Base-by-base conservation (phyloP, 768 basidiomycete species). In the Lenzites betulinus region DNA sequence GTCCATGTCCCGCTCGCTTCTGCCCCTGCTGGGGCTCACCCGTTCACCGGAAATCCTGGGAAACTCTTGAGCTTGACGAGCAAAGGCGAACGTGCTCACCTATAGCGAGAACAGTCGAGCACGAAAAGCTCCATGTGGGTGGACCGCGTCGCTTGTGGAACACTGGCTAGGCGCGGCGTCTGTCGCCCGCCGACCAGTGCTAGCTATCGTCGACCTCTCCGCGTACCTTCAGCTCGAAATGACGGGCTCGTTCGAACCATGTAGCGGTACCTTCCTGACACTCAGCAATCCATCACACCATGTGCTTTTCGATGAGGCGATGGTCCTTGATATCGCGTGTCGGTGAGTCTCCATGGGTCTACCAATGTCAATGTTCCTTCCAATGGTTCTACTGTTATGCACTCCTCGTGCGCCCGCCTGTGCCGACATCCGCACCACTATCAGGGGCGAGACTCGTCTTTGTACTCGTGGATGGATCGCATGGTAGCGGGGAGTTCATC, bases 251-350 rank as follows among this genome's bases (percentile, higher is more conserved):
- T 33, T 4, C 30, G 16, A 6, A 23, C 44, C 13, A 26, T 22
- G 7, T 7, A 50, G 55, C 46, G 46, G 38, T 18, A 22, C 11
- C 47, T 49, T 49, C 46, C 16, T 49, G 23, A 16, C 38, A 46
- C 26, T 7, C 47, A 49, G 16, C 46, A 16, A 28, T 39, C 35
- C n/a, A 30, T 49, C 47, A 15, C 16, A n/a, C 22, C 55, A 56
- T 28, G 38, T 41, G 46, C 46, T 26, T 35, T n/a, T n/a, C n/a
- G 39, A 58, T 58, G 48, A 58, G 56, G 28, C 48, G 16, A 42
- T 41, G 28, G 28, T 26, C 18, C 26, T 26, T 22, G 28, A 25
- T 20, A 58, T 58, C 18, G 56, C 48, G 56, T 33, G 30, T 11
- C 30, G 30, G 30, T 51, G 25, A 58, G 56, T 51, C 26, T 22